Evolutionary conservation across 2,329 filamentous ascomycete genomes (phyloP).

Genomic region (Teratosphaeria destructans): DNA sequence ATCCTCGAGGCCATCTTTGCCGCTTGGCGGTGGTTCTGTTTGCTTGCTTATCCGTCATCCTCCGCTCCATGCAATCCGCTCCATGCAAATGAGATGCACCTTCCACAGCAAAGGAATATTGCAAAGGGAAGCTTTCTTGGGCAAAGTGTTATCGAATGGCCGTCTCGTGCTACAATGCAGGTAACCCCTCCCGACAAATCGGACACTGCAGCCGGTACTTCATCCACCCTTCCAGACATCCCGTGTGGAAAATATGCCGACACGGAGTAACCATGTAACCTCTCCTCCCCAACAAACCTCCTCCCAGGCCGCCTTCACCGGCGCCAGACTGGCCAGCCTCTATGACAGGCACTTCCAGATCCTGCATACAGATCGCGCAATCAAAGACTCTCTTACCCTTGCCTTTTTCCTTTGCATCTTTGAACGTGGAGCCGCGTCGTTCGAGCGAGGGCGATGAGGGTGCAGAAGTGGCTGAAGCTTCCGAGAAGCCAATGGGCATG

Average conservation of each 20-base stretch:
- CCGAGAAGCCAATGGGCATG: slow-evolving; percentile 55
- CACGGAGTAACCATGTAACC: slow-evolving; percentile 97
- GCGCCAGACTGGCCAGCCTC: slow-evolving; percentile 31
- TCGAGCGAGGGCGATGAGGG: slow-evolving; percentile 16
- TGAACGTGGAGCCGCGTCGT: slow-evolving; percentile 18
- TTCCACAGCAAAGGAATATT: not conserved
- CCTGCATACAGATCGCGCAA: slow-evolving; percentile 90
- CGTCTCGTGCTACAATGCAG: slow-evolving; percentile 54
- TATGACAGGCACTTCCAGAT: slow-evolving; percentile 79
- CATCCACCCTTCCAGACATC: slow-evolving; percentile 94
- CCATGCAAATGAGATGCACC: not conserved
- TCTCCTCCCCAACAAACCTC: slow-evolving; percentile 63
- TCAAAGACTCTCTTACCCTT: slow-evolving; percentile 60
- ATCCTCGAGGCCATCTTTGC: not conserved
- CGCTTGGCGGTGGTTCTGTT: not conserved
- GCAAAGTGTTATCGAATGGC: not conserved
- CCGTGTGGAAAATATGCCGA: slow-evolving; percentile 86
- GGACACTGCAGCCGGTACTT: slow-evolving; percentile 85
- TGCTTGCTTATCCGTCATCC: not conserved
- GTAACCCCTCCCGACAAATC: slow-evolving; percentile 82
- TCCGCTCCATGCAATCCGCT: not conserved
- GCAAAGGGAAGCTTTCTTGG: not conserved
- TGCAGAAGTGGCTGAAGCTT: slow-evolving; percentile 18
- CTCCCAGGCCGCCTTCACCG: slow-evolving; percentile 32
- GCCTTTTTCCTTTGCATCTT: slow-evolving; percentile 32